These are phyloP conservation scores for Gracilaria domingensis DNA, from an alignment of 23 red algal genomes.

Conservation along the genomic window DNA sequence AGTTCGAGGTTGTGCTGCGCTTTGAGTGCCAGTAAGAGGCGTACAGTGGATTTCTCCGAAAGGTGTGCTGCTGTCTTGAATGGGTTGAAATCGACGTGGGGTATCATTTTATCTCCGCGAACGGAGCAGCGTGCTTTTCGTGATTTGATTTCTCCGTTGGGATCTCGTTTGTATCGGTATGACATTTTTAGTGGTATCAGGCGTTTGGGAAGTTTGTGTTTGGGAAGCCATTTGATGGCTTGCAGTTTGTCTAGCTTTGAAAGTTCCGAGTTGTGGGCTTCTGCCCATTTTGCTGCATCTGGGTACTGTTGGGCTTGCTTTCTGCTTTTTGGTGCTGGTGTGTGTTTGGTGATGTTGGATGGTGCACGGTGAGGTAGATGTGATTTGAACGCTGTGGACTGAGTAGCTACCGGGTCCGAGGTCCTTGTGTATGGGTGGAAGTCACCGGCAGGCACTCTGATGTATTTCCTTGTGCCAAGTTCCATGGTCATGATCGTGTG, in stretches of 20 bases:
- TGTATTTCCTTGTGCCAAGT: not conserved
- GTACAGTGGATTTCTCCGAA: not conserved
- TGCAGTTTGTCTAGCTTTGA: not conserved
- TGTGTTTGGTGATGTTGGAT: not conserved
- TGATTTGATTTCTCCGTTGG: not conserved
- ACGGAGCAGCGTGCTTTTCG: slow-evolving; percentile 4
- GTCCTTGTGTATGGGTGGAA: not conserved
- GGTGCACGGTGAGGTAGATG: not conserved
- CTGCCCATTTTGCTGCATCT: not conserved
- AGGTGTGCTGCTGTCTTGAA: not conserved
- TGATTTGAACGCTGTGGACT: not conserved
- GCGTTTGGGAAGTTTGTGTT: not conserved
- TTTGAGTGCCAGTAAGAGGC: not conserved
- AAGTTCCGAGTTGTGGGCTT: slow-evolving; percentile 10
- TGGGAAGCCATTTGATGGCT: slow-evolving; percentile 22
- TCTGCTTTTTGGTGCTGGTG: not conserved
- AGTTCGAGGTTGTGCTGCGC: not conserved
- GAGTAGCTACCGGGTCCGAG: not conserved
- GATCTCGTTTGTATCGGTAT: not conserved
- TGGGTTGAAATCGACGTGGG: not conserved
- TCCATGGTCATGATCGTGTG: not conserved
- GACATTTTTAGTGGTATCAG: slow-evolving; percentile 11
- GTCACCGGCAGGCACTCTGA: not conserved
- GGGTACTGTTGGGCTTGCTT: not conserved
- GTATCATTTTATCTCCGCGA: not conserved